A percentile compares a stretch with the other conserved stretches of the same genome.
phyloP scores from a whole-genome alignment of 148 eudicot species.

The Salicornia ramosissima region DNA sequence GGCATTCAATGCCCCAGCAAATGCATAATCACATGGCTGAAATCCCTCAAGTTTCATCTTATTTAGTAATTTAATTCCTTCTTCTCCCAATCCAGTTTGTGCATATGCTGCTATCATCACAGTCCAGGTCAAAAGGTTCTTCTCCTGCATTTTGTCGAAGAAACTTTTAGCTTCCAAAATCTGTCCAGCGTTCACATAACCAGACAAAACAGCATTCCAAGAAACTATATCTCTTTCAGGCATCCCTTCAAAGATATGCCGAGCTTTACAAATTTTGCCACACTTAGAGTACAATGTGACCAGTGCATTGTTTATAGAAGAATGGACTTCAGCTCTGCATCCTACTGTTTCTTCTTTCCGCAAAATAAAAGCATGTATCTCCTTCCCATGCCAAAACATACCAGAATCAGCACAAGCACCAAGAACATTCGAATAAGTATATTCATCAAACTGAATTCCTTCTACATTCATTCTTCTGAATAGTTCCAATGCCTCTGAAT shows the following conservation, averaged over 20 bases:
- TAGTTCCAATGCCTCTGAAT: slow-evolving; percentile 39
- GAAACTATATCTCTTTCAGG: slow-evolving; percentile 46
- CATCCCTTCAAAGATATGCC: slow-evolving; percentile 40
- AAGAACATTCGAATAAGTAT: slow-evolving; percentile 53
- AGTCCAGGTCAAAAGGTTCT: slow-evolving; percentile 50
- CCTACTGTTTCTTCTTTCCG: slow-evolving; percentile 32
- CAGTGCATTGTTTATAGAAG: slow-evolving; percentile 46
- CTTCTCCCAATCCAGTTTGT: slow-evolving; percentile 54
- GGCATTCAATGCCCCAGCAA: slow-evolving; percentile 55
- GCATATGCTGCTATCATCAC: slow-evolving; percentile 58
- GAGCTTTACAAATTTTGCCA: slow-evolving; percentile 44
- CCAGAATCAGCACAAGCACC: slow-evolving; percentile 51
- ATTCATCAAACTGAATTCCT: slow-evolving; percentile 42
- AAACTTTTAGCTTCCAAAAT: slow-evolving; percentile 40
- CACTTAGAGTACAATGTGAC: slow-evolving; percentile 52
- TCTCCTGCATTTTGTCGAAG: slow-evolving; percentile 44
- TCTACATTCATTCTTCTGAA: slow-evolving; percentile 40
- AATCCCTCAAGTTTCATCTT: slow-evolving; percentile 52
- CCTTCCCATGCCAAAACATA: slow-evolving; percentile 40
- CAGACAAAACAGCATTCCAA: slow-evolving; percentile 53
- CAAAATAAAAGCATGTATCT: slow-evolving; percentile 47
- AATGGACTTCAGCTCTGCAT: slow-evolving; percentile 26
- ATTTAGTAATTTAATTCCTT: slow-evolving; percentile 44
- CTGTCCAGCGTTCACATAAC: slow-evolving; percentile 33
- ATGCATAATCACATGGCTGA: slow-evolving; percentile 56